Evolutionary conservation across 768 basidiomycete genomes (phyloP).

Genomic region (Auricularia heimuer): DNA sequence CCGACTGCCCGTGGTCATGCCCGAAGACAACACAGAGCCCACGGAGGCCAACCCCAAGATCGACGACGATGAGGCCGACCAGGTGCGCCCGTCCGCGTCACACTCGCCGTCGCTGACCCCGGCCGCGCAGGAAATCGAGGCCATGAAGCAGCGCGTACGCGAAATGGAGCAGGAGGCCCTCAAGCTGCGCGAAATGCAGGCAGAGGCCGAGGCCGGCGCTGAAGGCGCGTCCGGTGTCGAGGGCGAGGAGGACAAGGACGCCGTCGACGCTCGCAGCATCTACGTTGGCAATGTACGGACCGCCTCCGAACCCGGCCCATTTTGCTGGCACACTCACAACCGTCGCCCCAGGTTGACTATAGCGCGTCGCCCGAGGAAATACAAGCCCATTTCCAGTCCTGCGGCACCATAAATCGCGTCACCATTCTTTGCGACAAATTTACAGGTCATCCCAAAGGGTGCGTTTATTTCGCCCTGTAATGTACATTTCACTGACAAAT

Average conservation of each 20-base stretch:
- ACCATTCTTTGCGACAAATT: conserved; percentile 99
- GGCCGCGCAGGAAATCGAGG: conserved; percentile 53
- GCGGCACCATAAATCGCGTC: conserved; percentile 96
- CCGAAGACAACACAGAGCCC: background rate
- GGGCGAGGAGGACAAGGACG: conserved; percentile 75
- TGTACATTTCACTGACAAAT: conserved; percentile 6
- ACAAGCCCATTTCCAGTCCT: conserved; percentile 93
- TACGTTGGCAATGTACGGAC: conserved; percentile 92
- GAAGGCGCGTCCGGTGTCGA: conserved; percentile 44
- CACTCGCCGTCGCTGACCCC: background rate
- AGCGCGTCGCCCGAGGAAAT: conserved; percentile 96
- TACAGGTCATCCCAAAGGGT: conserved; percentile 99
- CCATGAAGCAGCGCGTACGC: conserved; percentile 86
- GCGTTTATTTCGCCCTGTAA: conserved; percentile 15
- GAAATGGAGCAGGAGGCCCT: conserved; percentile 90
- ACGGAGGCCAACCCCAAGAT: background rate
- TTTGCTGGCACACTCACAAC: background rate
- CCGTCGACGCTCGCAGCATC: conserved; percentile 77
- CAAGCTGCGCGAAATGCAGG: conserved; percentile 79
- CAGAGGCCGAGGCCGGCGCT: conserved; percentile 40
- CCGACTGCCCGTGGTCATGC: background rate
- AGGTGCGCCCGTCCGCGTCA: background rate
- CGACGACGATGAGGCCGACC: background rate
- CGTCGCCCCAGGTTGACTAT: conserved; percentile 79
- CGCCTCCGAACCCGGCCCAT: background rate